A percentile compares a stretch with the other conserved stretches of the same genome.
Conservation (phyloP, 1,284 basidiomycete genomes). For the Microbotryum intermedium region DNA sequence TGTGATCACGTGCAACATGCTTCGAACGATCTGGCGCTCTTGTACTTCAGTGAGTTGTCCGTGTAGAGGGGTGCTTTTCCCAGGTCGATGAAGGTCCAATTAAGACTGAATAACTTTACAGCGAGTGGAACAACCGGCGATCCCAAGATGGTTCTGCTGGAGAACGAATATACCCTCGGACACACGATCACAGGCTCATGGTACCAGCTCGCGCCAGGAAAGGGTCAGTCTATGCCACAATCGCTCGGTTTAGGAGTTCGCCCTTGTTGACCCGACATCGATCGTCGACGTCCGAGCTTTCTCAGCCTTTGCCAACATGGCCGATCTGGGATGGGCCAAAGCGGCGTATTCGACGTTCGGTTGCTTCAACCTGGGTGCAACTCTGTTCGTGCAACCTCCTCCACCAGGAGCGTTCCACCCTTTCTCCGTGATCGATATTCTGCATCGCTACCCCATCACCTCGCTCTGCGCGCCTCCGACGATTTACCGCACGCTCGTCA, state of each 20-base stretch:
- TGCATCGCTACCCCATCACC: conserved; percentile 22
- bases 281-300: not conserved
- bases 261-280: not conserved
- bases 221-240: not conserved
- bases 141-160: conserved; percentile 22
- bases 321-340: conserved; percentile 30
- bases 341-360: conserved; percentile 16
- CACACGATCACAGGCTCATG: conserved; percentile 13
- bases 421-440: conserved; percentile 10
- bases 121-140: conserved; percentile 21
- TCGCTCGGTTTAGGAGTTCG: not conserved
- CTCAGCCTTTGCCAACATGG: conserved; percentile 21
- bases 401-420: conserved; percentile 18
- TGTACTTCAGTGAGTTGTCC: conserved; percentile 3
- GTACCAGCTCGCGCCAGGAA: conserved; percentile 18
- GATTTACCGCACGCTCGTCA: conserved; percentile 22
- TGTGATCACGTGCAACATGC: not conserved
- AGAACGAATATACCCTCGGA: conserved; percentile 10
- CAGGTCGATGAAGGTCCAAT: no score
- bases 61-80: no score
- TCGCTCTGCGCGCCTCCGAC: conserved; percentile 27
- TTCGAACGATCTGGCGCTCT: conserved; percentile 14
- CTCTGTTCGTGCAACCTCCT: conserved; percentile 28
- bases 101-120: not conserved
- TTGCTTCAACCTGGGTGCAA: conserved; percentile 19